Evolutionary conservation across 495 filamentous ascomycete species (phyloP), one percentile per base, ranked within the genome.

Genomic region (Neurospora sp.): DNA sequence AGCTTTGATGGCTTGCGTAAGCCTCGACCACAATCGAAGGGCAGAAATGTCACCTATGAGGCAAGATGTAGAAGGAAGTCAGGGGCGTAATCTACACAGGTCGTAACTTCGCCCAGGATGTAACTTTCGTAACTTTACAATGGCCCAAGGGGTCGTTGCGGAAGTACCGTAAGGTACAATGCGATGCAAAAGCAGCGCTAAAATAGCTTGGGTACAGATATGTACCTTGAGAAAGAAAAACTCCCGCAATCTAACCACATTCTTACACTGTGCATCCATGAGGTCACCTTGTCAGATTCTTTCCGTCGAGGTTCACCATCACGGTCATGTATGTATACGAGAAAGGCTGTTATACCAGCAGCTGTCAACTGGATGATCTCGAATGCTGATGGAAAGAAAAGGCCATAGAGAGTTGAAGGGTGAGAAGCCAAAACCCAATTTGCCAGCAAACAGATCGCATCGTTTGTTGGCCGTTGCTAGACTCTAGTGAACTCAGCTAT

Each of bases 261-360:
- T 34, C 39, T 62, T 69, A 37, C 75, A 76, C 75, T 74, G 75
- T 76, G 71, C 54, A 17, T 70, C 15, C 62, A 76, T 76, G 75
- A 76, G 73, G 75, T 76, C 75, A 76, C 75, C 38, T 24, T 66
- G 28, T 66, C 54, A 66, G 54, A 66, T 66, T 66, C 15, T 66
- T 66, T 66, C 54, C 24, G 54, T 34, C 54, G 54, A 59, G 28
- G 28, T 66, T 31, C 54, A 66, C 54, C 15, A 7, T 34, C 28
- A 36, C 54, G 54, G 7, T 66, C 48, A 24, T 59, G 48, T 28
- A 59, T 28, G 48, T 15, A 59, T 59, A 59, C 48, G 21, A 59
- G 21, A 59, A 13, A 59, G 24, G n/a, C 45, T 54, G 21, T 54
- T 28, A 59, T 15, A 24, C 21, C 48, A 59, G 10, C 21, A 59